phyloP scores from a whole-genome alignment of 371 early-diverging fungal species.

The Syncephalastrum sp. region DNA sequence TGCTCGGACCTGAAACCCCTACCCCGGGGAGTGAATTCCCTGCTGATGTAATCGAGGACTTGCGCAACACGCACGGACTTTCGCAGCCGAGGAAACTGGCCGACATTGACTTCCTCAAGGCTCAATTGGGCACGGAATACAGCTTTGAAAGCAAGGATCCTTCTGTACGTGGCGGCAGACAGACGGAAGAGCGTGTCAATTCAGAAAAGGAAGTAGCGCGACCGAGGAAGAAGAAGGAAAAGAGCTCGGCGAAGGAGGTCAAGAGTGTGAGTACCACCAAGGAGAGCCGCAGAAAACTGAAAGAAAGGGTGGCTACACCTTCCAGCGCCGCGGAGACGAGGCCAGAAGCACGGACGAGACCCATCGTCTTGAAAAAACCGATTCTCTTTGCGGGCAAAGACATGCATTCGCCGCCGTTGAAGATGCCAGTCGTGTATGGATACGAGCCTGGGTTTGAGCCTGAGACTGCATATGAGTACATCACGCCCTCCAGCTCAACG shows the following conservation, averaged over 20 bases:
- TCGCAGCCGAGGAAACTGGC: constrained; percentile 10
- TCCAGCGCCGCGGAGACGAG: background rate
- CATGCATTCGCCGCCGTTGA: too few relatives aligned
- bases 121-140: constrained; percentile 40
- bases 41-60: constrained; percentile 3
- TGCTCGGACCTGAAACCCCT: constrained; percentile 22
- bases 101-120: constrained; percentile 28
- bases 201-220: background rate
- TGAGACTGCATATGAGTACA: too few relatives aligned
- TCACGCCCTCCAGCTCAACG: too few relatives aligned
- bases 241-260: background rate
- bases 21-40: constrained; percentile 6
- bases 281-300: too few relatives aligned
- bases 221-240: background rate
- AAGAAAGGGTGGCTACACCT: background rate
- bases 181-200: constrained; percentile 22
- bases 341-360: too few relatives aligned
- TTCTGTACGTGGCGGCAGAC: constrained; percentile 21
- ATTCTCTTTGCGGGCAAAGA: too few relatives aligned
- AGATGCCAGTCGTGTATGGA: too few relatives aligned
- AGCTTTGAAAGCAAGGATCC: constrained; percentile 3
- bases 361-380: too few relatives aligned
- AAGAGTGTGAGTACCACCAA: too few relatives aligned
- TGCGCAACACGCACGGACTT: constrained; percentile 2
- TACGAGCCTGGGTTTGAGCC: too few relatives aligned